Conservation (phyloP, 257 asterid species). For the Solanum tarijense region DNA sequence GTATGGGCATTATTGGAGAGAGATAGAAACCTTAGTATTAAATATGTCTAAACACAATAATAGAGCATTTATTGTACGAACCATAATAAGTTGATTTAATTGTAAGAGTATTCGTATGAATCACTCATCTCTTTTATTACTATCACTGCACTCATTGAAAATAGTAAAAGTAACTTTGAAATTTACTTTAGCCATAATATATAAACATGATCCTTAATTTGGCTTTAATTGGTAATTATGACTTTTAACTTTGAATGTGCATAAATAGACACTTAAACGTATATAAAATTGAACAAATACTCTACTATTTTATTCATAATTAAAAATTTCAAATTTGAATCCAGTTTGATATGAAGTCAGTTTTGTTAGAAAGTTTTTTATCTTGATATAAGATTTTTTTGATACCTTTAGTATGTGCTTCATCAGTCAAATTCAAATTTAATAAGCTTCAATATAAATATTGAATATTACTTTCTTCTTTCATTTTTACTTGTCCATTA, state of each 20-base stretch:
- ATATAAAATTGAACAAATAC: too few relatives aligned
- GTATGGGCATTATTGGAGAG: not conserved
- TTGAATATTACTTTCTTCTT: not conserved
- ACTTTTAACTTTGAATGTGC: accelerated
- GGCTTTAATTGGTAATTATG: accelerated
- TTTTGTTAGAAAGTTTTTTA: too few relatives aligned
- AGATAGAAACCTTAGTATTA: conserved; percentile 2
- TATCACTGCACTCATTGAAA: not conserved
- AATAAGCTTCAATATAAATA: not conserved
- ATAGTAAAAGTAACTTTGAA: not conserved
- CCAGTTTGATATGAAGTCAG: too few relatives aligned
- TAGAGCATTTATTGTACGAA: not conserved
- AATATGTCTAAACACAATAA: not conserved
- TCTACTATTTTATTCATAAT: too few relatives aligned
- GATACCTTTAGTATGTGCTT: not conserved
- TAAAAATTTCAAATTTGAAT: too few relatives aligned
- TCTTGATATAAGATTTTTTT: not conserved
- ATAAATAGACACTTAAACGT: too few relatives aligned
- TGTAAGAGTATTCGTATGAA: not conserved
- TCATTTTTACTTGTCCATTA: not conserved
- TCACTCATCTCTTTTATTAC: not conserved
- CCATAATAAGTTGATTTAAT: not conserved
- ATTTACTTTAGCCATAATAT: too few relatives aligned
- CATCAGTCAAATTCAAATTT: not conserved
- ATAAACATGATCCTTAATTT: too few relatives aligned